A percentile compares a stretch with the other conserved stretches of the same genome.
Evolutionary conservation across 2,329 filamentous ascomycete genomes (phyloP).

Genomic region (Helotiales sp.): DNA sequence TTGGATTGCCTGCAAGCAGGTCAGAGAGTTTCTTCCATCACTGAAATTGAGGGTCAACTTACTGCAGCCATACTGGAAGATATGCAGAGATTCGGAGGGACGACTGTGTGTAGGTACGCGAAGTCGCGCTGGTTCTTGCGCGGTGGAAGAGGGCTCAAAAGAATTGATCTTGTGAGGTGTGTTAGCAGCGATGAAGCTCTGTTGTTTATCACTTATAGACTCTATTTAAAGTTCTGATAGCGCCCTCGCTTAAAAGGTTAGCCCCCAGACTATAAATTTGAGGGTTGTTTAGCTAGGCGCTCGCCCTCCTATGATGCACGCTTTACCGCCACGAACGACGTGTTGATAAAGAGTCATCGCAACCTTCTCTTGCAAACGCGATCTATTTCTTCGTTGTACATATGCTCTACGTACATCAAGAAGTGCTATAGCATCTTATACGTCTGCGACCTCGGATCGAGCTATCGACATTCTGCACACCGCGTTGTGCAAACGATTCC

Average conservation of each 20-base stretch:
- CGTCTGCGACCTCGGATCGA: too few relatives aligned
- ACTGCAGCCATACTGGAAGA: slow-evolving; percentile 31
- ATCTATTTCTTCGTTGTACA: neutral
- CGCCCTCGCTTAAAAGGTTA: neutral
- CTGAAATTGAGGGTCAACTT: slow-evolving; percentile 8
- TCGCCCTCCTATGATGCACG: neutral
- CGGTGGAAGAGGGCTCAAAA: neutral
- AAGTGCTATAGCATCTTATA: neutral
- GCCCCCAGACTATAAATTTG: neutral
- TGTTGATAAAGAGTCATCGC: neutral
- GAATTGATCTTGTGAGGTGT: neutral
- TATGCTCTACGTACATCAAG: neutral
- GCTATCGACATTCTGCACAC: too few relatives aligned
- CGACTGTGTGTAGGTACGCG: slow-evolving; percentile 5
- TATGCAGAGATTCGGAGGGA: neutral
- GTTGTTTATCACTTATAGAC: neutral
- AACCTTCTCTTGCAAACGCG: neutral
- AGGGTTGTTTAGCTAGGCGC: neutral
- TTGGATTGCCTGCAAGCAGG: slow-evolving; percentile 55
- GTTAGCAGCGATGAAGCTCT: neutral
- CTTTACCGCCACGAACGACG: neutral
- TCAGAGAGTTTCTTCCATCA: slow-evolving; percentile 3
- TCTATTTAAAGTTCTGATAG: neutral
- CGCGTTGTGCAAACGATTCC: neutral
- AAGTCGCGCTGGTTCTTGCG: neutral